Evolutionary conservation across 75 land plant genomes (phyloP).

Genomic region (Sequoia sempervirens): DNA sequence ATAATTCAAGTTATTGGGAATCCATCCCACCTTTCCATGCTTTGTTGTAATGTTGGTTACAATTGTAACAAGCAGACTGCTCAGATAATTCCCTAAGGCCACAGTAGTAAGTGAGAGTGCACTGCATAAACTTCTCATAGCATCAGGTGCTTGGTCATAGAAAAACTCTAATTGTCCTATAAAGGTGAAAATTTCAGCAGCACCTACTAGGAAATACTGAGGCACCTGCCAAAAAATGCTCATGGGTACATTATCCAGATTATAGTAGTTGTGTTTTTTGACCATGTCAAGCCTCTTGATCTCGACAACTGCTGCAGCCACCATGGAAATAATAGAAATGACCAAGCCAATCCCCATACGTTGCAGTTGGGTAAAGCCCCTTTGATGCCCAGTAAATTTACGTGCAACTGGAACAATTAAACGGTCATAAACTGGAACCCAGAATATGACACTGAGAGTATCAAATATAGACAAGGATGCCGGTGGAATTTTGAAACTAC

Average conservation of each 20-base stretch:
- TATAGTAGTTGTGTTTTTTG: conserved; percentile 15
- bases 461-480: conserved; percentile 68
- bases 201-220: conserved; percentile 72
- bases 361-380: conserved; percentile 68
- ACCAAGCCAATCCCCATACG: conserved; percentile 78
- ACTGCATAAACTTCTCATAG: conserved; percentile 77
- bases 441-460: conserved; percentile 61
- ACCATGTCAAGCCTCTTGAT: conserved; percentile 36
- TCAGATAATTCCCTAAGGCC: conserved; percentile 67
- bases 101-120: conserved; percentile 71
- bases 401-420: conserved; percentile 60
- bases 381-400: conserved; percentile 44
- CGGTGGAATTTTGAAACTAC: conserved; percentile 56
- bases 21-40: conserved; percentile 72
- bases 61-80: conserved; percentile 66
- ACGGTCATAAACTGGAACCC: conserved; percentile 72
- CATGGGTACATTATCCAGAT: conserved; percentile 26
- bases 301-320: conserved; percentile 48
- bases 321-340: conserved; percentile 67
- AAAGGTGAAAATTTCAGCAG: conserved; percentile 75
- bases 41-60: conserved; percentile 51
- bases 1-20: conserved; percentile 67
- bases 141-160: conserved; percentile 90
- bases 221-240: conserved; percentile 82
- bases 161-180: conserved; percentile 83